Evolutionary conservation across 306 rosid species (phyloP), one percentile per base, ranked within the genome.

Genomic region (Corylus heterophylla): DNA sequence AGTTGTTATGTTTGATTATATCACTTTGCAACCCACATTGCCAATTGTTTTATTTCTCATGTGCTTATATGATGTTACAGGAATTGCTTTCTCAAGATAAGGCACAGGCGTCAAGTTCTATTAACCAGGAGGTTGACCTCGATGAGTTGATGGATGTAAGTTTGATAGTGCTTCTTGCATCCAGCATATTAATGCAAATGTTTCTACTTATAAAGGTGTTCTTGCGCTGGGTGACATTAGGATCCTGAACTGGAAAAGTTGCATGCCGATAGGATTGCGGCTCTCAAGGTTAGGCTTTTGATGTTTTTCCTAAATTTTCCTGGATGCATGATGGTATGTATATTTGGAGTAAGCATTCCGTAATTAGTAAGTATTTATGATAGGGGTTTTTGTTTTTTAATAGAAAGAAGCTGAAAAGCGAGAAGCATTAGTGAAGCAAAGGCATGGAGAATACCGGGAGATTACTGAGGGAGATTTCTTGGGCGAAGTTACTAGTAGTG

Each of bases 101-200:
- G 50, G 50, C 50, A 47, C 50, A 47, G 50, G 11, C 50, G 12
- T 47, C 50, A 11, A 47, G 50, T 47, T 47, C 50, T 47, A 47
- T 47, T 47, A 47, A 47, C 50, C 50, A 47, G 50, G 50, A 47
- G 50, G 50, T 95, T 67, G 96, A 95, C 85, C 95, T 94, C 58
- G 97, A 92, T 76, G 97, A 94, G 25, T 89, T 94, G 78, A 94
- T 94, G 98, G 98, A 94, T 78, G 98, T 92, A 83, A 83, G 98
- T 69, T 76, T 50, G 12, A 72, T 37, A 63, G 25, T 64, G 69
- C 72, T 75, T 81, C 49, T 83, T 78, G 75, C 81, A 56, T 44
- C 18, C 20, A 54, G 68, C 8, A 79, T 62, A 45, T 74, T 69
- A 73, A 50, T 85, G 77, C 64, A 35, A 25, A 59, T 4, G 4